Conservation (phyloP, 2,329 filamentous ascomycete species). For the Aspergillus sp. region DNA sequence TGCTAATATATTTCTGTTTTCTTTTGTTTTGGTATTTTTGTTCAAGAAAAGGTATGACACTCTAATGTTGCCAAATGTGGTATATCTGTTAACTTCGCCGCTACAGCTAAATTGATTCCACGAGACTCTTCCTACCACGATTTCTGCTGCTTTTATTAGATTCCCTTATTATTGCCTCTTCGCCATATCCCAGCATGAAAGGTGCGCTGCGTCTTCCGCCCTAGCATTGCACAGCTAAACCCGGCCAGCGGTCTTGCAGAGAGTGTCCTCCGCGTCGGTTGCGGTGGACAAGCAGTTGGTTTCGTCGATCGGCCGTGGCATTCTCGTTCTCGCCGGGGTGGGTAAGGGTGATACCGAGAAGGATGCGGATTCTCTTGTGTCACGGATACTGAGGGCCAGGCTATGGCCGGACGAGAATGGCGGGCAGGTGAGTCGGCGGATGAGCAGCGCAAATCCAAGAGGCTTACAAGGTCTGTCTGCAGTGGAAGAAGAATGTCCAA, state of each 20-base stretch:
- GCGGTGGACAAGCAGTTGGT: slow-evolving; percentile 85
- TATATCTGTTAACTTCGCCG: too few species aligned
- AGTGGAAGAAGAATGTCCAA: slow-evolving; percentile 87
- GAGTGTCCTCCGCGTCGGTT: slow-evolving; percentile 90
- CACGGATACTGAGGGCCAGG: slow-evolving; percentile 80
- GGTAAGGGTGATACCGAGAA: slow-evolving; percentile 83
- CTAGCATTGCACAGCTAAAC: slow-evolving; percentile 5
- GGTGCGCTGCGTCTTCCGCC: slow-evolving; percentile 18
- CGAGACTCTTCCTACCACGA: too few species aligned
- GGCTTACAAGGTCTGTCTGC: slow-evolving; percentile 4
- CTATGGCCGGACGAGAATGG: slow-evolving; percentile 80
- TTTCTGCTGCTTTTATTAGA: neutral
- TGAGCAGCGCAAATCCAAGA: neutral
- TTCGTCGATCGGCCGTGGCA: slow-evolving; percentile 80
- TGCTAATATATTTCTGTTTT: too few species aligned
- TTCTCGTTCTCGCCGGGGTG: slow-evolving; percentile 85
- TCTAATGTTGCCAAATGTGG: neutral
- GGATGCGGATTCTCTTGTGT: slow-evolving; percentile 72
- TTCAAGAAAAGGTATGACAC: neutral
- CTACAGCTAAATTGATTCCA: too few species aligned
- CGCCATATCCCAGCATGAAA: slow-evolving; percentile 26
- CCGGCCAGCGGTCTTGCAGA: slow-evolving; percentile 72
- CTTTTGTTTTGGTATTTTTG: too few species aligned
- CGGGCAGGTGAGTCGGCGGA: slow-evolving; percentile 43
- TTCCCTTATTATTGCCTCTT: neutral